Base-by-base conservation (phyloP, 129 eudicot genomes). In the Glebionis coronaria region DNA sequence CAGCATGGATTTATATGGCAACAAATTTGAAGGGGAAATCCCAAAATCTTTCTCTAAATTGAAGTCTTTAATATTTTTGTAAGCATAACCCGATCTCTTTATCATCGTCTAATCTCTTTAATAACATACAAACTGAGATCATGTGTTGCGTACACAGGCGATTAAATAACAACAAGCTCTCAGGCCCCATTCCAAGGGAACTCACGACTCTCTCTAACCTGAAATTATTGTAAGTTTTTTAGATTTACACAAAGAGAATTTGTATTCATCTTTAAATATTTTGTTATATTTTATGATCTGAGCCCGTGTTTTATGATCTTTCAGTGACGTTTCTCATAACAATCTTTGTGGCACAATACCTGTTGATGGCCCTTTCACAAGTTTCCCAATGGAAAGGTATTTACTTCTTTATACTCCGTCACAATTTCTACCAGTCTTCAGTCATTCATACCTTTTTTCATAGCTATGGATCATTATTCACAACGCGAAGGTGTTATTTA, bases 321-420 rank as follows among this genome's bases (percentile, higher is more conserved):
- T 78, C 85, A 90, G 97, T 73, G 90, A 90, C 75, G 90, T 90
- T 40, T 90, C 94, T 0, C 55, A 84, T 66, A 90, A 86, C 63
- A 82, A 83, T 63, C 88, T 90, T 25, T 90, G 97, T 73, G 97
- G 97, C 76, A 90, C 97, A 67, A 83, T 90, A 51, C 97, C 97
- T 0, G 84, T 83, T 42, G 97, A 90, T 79, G 97, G 97, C 62
- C 97, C 97, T 54, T 90, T 90, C 71, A 67, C 56, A 13, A 77
- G 51, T 73, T 90, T 90, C 74, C 80, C 90, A 0, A 75, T 80
- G 76, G 84, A 81, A 68, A 90, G 97, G 97, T 88, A 73, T 9
- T 25, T 4, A 18, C 66, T 12, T 9, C 45, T 18, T 20, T 12
- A 29, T 59, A 56, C 42, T 18, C 7, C 29, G 15, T 44, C 1